Conservation (phyloP, 306 rosid species). For the Cicer arietinum region DNA sequence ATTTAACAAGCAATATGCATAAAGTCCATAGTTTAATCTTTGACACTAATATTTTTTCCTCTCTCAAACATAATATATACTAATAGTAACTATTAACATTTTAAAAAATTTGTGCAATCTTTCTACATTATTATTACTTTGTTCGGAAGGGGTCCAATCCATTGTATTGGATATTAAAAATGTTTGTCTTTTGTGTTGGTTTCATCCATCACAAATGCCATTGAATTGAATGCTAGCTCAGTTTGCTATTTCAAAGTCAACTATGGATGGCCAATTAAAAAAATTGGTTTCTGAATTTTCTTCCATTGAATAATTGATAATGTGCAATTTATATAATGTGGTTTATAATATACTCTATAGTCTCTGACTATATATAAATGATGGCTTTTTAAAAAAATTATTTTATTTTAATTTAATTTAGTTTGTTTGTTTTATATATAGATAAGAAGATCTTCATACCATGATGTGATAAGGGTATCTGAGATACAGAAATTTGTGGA, state of each 20-base stretch:
- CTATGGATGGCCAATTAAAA: conserved; percentile 47
- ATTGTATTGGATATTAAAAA: conserved; percentile 38
- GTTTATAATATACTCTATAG: background rate
- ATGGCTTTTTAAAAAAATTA: background rate
- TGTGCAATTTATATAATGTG: conserved; percentile 12
- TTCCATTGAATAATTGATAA: conserved; percentile 24
- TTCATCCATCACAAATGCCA: conserved; percentile 34
- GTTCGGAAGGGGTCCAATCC: background rate
- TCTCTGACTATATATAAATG: no score
- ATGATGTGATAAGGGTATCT: conserved; percentile 75
- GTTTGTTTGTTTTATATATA: conserved; percentile 31
- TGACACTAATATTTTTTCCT: no score
- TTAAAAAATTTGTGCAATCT: background rate
- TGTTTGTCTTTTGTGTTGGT: conserved; percentile 27
- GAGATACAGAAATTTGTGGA: conserved; percentile 75
- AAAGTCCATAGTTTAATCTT: no score
- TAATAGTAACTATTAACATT: no score
- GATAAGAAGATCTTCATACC: conserved; percentile 82
- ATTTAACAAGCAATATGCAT: no score
- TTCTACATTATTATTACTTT: conserved; percentile 36
- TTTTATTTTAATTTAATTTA: conserved; percentile 15
- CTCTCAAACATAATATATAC: no score
- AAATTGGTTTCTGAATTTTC: conserved; percentile 32
- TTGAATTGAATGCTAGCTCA: conserved; percentile 26
- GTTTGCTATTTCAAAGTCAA: conserved; percentile 46